Conservation (phyloP, 179 eudicot species). For the Beta corolliflora region DNA sequence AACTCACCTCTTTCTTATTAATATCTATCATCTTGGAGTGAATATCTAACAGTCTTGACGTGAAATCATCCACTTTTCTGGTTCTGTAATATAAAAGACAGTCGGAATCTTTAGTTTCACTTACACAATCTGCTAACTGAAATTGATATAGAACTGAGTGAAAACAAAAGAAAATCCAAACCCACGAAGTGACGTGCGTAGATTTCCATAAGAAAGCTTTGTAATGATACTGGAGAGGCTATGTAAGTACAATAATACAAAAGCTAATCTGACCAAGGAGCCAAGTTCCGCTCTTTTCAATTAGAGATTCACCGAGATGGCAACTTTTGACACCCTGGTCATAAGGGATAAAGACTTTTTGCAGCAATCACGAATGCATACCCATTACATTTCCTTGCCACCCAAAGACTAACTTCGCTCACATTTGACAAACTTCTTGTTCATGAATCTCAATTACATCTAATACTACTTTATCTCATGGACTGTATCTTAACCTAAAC, state of each 20-base stretch:
- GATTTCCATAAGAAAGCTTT: not conserved
- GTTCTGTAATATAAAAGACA: slow-evolving; percentile 55
- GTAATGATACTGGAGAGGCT: not conserved
- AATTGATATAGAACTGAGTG: slow-evolving; percentile 1
- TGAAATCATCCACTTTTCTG: slow-evolving; percentile 75
- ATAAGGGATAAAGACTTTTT: not conserved
- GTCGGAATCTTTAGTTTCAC: slow-evolving; percentile 15
- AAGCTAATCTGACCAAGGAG: not conserved
- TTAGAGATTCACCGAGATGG: not conserved
- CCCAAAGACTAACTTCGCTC: not conserved
- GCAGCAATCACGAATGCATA: not conserved
- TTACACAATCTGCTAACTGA: slow-evolving; percentile 2
- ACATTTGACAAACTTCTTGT: not conserved
- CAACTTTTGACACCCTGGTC: not conserved
- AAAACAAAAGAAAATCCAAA: not conserved
- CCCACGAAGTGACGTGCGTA: not conserved
- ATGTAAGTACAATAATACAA: not conserved
- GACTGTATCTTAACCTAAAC: not conserved
- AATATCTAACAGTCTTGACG: slow-evolving; percentile 85
- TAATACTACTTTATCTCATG: not conserved
- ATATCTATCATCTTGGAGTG: slow-evolving; percentile 83
- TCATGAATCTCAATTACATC: not conserved
- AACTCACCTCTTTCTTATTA: slow-evolving; percentile 77
- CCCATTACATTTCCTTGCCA: not conserved
- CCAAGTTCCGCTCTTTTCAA: not conserved